phyloP scores from a whole-genome alignment of 345 rosid species.

The Eucalyptus cloeziana region DNA sequence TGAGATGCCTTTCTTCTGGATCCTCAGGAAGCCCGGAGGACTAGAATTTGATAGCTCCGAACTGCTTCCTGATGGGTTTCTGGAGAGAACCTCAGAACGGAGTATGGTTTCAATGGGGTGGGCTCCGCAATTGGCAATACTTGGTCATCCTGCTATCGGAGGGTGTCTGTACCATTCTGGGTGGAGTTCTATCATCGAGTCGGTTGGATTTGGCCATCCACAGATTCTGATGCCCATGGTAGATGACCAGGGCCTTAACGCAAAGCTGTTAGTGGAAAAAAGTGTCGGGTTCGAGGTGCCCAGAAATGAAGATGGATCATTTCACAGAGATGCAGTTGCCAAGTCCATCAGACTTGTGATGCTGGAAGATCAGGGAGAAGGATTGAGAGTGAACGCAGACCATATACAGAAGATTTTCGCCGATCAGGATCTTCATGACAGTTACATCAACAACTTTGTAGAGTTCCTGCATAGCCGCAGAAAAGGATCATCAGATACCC shows the following conservation, averaged over 20 bases:
- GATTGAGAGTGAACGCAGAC: background rate
- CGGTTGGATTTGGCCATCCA: slow-evolving; percentile 3
- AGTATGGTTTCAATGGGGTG: background rate
- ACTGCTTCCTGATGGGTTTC: background rate
- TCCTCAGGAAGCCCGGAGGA: slow-evolving; percentile 1
- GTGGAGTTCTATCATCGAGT: slow-evolving; percentile 4
- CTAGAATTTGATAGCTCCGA: background rate
- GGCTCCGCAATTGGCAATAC: slow-evolving; percentile 1
- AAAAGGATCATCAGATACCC: background rate
- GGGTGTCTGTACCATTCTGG: slow-evolving; percentile 9
- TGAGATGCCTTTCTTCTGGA: slow-evolving; percentile 8
- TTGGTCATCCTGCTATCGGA: slow-evolving; percentile 5
- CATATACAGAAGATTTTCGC: background rate
- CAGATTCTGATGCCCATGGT: slow-evolving; percentile 5
- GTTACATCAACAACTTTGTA: background rate
- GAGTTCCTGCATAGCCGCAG: background rate
- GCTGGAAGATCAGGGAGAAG: slow-evolving; percentile 1
- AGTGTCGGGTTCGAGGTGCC: background rate
- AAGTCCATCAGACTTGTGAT: slow-evolving; percentile 1
- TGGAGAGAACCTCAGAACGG: background rate
- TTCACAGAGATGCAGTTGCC: slow-evolving; percentile 2
- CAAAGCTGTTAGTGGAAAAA: slow-evolving; percentile 5
- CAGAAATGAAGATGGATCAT: slow-evolving; percentile 4
- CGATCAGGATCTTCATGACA: background rate
- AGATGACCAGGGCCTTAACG: slow-evolving; percentile 7